Evolutionary conservation across 192 early-diverging fungal species (phyloP).

Genomic region (Mortierella antarctica): DNA sequence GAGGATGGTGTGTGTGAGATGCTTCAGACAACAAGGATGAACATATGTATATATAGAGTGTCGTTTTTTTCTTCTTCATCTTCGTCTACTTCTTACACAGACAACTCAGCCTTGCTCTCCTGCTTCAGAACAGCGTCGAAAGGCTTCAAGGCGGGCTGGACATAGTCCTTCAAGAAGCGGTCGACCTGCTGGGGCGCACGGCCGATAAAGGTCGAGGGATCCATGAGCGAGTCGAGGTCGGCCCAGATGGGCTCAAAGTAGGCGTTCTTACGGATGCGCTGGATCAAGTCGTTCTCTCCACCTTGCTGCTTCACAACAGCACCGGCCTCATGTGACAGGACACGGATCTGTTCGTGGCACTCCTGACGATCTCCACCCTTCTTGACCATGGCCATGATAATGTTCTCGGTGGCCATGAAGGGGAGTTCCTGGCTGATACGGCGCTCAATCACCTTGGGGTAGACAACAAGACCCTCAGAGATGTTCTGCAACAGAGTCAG

Average conservation of each 20-base stretch:
- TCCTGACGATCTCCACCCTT: conserved; percentile 94
- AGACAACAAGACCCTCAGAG: conserved; percentile 96
- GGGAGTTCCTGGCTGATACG: conserved; percentile 95
- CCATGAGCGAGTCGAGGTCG: conserved; percentile 81
- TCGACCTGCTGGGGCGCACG: conserved; percentile 95
- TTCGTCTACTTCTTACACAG: conserved; percentile 67
- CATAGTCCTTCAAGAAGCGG: conserved; percentile 83
- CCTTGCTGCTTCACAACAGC: conserved; percentile 92
- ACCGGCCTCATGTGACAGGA: conserved; percentile 93
- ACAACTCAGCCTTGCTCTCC: conserved; percentile 74
- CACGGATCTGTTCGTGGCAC: conserved; percentile 97
- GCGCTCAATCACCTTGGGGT: conserved; percentile 92
- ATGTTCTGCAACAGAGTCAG: conserved; percentile 96
- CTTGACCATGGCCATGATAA: conserved; percentile 99
- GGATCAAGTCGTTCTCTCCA: conserved; percentile 94
- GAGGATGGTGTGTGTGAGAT: too few relatives aligned
- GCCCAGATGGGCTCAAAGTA: conserved; percentile 92
- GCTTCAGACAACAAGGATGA: background rate
- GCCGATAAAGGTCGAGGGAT: conserved; percentile 93
- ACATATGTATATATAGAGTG: too few relatives aligned
- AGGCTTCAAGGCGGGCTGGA: conserved; percentile 83
- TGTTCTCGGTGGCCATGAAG: conserved; percentile 99
- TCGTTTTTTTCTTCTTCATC: too few relatives aligned
- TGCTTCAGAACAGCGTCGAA: conserved; percentile 72
- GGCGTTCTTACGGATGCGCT: conserved; percentile 79